Evolutionary conservation across 2,329 filamentous ascomycete genomes (phyloP).

Genomic region (Huntiella abstrusa): DNA sequence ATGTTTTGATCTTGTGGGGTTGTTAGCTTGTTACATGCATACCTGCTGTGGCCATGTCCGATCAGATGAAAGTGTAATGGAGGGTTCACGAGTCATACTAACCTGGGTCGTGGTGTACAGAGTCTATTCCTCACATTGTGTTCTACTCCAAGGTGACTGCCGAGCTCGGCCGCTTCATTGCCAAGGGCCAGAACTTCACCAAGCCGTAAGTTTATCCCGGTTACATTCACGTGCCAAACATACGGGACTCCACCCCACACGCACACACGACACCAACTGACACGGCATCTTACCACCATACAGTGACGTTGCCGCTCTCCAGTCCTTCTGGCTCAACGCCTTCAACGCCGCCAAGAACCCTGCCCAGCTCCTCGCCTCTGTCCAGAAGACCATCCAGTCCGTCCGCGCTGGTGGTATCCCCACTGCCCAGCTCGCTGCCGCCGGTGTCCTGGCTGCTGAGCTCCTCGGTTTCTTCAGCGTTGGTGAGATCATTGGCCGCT

Average conservation of each 20-base stretch:
- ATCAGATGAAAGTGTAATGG: background rate
- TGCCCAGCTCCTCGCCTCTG: constrained; percentile 33
- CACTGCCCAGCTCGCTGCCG: constrained; percentile 49
- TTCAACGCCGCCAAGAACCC: constrained; percentile 56
- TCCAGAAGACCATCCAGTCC: constrained; percentile 38
- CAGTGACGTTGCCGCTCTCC: constrained; percentile 44
- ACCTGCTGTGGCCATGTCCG: no score
- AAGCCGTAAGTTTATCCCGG: constrained; percentile 57
- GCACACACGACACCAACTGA: background rate
- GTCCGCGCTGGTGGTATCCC: constrained; percentile 47
- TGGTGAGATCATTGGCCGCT: constrained; percentile 86
- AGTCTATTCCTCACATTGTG: constrained; percentile 64
- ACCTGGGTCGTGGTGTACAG: constrained; percentile 26
- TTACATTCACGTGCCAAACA: constrained; percentile 12
- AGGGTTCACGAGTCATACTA: background rate
- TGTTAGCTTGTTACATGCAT: no score
- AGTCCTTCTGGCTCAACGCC: constrained; percentile 64
- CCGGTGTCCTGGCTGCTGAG: constrained; percentile 67
- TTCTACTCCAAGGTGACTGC: constrained; percentile 85
- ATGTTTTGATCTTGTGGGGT: constrained; percentile 24
- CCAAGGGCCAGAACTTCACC: constrained; percentile 74
- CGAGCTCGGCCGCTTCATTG: constrained; percentile 76
- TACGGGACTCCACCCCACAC: background rate
- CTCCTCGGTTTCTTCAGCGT: constrained; percentile 93
- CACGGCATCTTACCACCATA: background rate